These are phyloP conservation scores for Murraya koenigii DNA, from an alignment of 345 rosid species.

Conservation along the genomic window DNA sequence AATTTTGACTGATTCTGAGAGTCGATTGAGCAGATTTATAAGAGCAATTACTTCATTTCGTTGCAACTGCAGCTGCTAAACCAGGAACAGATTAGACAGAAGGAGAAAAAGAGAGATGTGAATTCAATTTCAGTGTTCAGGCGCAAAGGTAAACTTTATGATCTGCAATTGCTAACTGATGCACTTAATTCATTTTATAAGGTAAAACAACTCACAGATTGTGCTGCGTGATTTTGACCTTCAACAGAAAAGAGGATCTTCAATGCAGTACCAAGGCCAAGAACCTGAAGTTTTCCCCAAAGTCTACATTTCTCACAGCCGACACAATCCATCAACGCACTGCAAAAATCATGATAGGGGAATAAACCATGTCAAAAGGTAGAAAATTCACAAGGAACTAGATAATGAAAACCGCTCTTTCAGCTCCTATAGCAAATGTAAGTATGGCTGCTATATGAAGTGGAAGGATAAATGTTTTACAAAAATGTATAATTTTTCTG, in stretches of 20 bases:
- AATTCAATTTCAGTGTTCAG: neutral
- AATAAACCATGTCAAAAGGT: neutral
- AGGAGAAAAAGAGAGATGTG: neutral
- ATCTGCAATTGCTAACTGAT: neutral
- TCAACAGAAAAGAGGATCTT: conserved; percentile 83
- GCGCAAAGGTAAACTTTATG: conserved; percentile 11
- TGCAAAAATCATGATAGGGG: conserved; percentile 35
- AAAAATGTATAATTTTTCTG: no score
- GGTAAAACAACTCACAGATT: conserved; percentile 26
- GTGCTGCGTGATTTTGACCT: conserved; percentile 26
- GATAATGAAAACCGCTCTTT: neutral
- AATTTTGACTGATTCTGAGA: conserved; percentile 66
- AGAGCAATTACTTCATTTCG: conserved; percentile 75
- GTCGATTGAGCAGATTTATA: conserved; percentile 65
- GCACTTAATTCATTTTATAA: conserved; percentile 36
- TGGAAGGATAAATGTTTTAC: neutral
- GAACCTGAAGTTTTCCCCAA: conserved; percentile 98
- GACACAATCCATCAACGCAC: conserved; percentile 94
- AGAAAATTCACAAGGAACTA: neutral
- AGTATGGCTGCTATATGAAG: neutral
- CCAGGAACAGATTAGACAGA: neutral
- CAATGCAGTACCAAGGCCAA: conserved; percentile 90
- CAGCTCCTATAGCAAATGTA: neutral
- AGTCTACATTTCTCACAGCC: conserved; percentile 98
- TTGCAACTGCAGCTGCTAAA: conserved; percentile 62